These are phyloP conservation scores for Deinandra increscens DNA, from an alignment of 129 eudicot species.

Conservation along the genomic window DNA sequence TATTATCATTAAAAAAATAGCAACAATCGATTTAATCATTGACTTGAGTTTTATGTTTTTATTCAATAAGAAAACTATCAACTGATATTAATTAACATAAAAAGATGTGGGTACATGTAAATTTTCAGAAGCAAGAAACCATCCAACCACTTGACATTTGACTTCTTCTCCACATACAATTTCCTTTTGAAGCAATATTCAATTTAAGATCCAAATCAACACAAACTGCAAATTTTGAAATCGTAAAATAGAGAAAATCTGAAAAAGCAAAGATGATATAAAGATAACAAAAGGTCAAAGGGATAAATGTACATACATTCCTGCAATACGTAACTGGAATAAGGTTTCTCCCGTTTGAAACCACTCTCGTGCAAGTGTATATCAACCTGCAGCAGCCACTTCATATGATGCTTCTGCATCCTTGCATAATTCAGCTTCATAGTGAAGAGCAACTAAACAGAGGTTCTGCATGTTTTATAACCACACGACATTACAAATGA, in stretches of 20 bases:
- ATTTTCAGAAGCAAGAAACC: too few species aligned
- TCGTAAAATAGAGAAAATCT: background rate
- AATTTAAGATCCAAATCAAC: too few species aligned
- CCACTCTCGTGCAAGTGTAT: slow-evolving; percentile 79
- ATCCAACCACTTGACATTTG: too few species aligned
- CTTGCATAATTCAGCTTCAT: slow-evolving; percentile 79
- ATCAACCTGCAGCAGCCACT: slow-evolving; percentile 60
- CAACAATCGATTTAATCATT: too few species aligned
- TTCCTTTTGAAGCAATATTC: too few species aligned
- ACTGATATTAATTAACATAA: too few species aligned
- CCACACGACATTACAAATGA: slow-evolving; percentile 27
- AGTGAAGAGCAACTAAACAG: slow-evolving; percentile 90
- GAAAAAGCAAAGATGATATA: background rate
- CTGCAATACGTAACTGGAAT: slow-evolving; percentile 91
- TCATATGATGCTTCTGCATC: slow-evolving; percentile 69
- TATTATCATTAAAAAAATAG: too few species aligned
- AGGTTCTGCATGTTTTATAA: slow-evolving; percentile 65
- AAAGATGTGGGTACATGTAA: too few species aligned
- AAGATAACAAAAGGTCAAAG: slow-evolving; percentile 16
- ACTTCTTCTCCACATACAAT: too few species aligned
- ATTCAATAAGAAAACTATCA: too few species aligned
- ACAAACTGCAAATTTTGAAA: too few species aligned
- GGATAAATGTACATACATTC: slow-evolving; percentile 49
- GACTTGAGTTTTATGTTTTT: too few species aligned
- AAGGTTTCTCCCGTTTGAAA: slow-evolving; percentile 94